Evolutionary conservation across 169 alveolate species (phyloP), one percentile per base, ranked within the genome.

Genomic region (Plasmodium malariae): DNA sequence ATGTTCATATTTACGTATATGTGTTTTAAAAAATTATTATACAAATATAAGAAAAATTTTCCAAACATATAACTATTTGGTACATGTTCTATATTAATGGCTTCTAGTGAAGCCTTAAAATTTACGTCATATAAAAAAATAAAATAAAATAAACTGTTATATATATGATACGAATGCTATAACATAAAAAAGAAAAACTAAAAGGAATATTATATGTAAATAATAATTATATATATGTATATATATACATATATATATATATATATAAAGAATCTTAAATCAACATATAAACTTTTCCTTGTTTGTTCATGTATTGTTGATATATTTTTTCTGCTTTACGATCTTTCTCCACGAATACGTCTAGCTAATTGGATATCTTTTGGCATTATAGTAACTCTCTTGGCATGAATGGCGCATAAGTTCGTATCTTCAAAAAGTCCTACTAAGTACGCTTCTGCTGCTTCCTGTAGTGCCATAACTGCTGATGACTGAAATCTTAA

Each of bases 341-440:
- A 95, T 87, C 99, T 96, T 95, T 98, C 99, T 85, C 99, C 99
- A 93, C 99, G 97, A 94, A 98, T 98, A 93, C 99, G 97, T 94
- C 99, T 96, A 87, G 99, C 99, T 86, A 98, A 95, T 92, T 98
- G 99, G 74, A 98, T 97, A 92, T 98, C 99, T 96, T 98, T 98
- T 86, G 99, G 99, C 99, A 98, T 98, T 89, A 98, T 98, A 93
- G 99, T 98, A 37, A 98, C 99, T 92, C 99, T 96, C 98, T 98
- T 98, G 71, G 99, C 99, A 94, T 98, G 99, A 89, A 98, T 97
- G 85, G 99, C 99, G 92, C 99, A 98, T 92, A 98, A 93, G 97
- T 98, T 98, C 92, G 99, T 98, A 95, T 98, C 99, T 95, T 98
- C 99, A 94, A 98, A 98, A 88, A 98, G 97, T 28, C 99, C 99